Base-by-base conservation (phyloP, 2,329 filamentous ascomycete genomes). In the Blastomyces percursus region DNA sequence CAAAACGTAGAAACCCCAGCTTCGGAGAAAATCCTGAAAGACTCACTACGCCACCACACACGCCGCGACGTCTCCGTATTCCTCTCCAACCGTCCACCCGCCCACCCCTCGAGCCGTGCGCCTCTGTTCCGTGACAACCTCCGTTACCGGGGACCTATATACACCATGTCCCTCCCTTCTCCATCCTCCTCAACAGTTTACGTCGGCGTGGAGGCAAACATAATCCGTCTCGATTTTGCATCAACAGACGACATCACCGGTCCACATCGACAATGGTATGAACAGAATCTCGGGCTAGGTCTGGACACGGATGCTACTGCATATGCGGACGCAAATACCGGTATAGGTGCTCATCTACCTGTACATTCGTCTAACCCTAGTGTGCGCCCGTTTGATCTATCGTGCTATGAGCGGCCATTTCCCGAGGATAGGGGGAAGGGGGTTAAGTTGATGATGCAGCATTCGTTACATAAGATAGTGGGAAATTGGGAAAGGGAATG, bases 111-210 rank as follows among this genome's bases (percentile, higher is more conserved):
- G 19, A 63, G 62, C 63, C 62, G 59, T 44, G 40, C 46, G 32
- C 42, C 59, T 27, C 67, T 64, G 35, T 48, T 61, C 8, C 66
- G 67, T 38, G 64, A 63, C 63, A 65, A 62, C 52, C 68, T 66
- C 21, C 67, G 71, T 6, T 79, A 80, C 69, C 72, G 76, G 12
- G 77, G 77, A 3, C 73, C 77, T 7, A 74, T 80, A 27, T 79
- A 79, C 64, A 73, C 72, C 16, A 73, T 80, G 66, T 77, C 75
- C 9, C 73, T 74, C 1, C 78, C 78, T 2, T 79, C 77, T 2
- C 71, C 75, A 9, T 72, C 74, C 40, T 80, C 78, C 0, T 72
- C 76, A 30, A 78, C 77, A 3, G 67, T 79, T n/a, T 80, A 78
- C 63, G 73, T 76, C 12, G 78, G 78, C 2, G 68, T 79, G 16